Evolutionary conservation across 2,329 filamentous ascomycete genomes (phyloP).

Genomic region (Sclerotinia minor): DNA sequence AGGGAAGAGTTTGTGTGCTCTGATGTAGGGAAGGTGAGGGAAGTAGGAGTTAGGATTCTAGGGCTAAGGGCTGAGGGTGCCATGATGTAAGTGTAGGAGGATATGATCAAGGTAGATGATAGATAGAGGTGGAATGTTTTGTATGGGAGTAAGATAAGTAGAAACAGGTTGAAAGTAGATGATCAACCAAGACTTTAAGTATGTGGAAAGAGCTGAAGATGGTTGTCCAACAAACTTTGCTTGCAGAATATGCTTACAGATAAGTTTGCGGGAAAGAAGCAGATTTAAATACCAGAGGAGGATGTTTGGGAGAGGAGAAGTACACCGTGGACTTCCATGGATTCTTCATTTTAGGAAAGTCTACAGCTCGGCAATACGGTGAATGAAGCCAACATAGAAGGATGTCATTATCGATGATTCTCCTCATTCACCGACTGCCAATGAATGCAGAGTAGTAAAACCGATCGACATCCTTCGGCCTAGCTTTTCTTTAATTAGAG

Average conservation of each 20-base stretch:
- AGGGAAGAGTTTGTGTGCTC: constrained; percentile 10
- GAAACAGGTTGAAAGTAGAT: constrained; percentile 2
- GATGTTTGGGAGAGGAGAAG: not conserved
- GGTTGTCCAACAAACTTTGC: constrained; percentile 13
- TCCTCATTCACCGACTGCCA: constrained; percentile 9
- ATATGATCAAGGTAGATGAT: not conserved
- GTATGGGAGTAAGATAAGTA: constrained; percentile 15
- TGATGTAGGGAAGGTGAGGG: constrained; percentile 43
- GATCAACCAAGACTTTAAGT: constrained; percentile 3
- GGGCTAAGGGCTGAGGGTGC: constrained; percentile 33
- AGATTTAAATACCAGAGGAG: not conserved
- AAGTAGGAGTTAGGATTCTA: constrained; percentile 30
- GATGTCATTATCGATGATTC: constrained; percentile 1
- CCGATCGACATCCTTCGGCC: constrained; percentile 4
- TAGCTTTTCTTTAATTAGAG: not conserved
- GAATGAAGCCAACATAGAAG: constrained; percentile 5
- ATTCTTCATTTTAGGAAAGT: constrained; percentile 11
- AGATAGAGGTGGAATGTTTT: not conserved
- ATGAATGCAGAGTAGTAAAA: not conserved
- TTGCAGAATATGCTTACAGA: constrained; percentile 1
- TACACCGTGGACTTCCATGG: not conserved
- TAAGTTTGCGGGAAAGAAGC: not conserved
- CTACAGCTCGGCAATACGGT: constrained; percentile 2
- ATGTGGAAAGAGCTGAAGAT: not conserved
- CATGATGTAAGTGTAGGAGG: constrained; percentile 28